Base-by-base conservation (phyloP, 2,329 filamentous ascomycete species). In the Alternaria novae-zelandiae region DNA sequence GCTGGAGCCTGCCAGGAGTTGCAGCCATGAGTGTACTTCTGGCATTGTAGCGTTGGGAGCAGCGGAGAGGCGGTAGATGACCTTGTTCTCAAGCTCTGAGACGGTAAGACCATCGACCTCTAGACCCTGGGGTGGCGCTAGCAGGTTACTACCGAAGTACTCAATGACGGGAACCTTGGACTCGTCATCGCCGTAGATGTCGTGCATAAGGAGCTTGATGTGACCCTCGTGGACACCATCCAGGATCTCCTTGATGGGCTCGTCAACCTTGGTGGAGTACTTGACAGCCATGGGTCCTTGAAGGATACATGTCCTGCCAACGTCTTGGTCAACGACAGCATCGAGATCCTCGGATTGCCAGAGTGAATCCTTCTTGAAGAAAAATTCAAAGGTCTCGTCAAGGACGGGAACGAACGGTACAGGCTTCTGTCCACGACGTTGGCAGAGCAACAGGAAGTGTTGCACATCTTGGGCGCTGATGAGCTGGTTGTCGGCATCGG, bases 301-400 rank as follows among this genome's bases (percentile, higher is more conserved):
- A 41, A 99, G 85, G 78, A 99, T 97, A 84, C 94, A 97, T 47
- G 94, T 97, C 78, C 96, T 89, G 68, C 93, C 94, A 63, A 99
- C 96, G 78, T 99, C 96, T 82, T 98, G 96, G 71, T 87, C 95
- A 65, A 97, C 94, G 61, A 99, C 94, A 57, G 96, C 96, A 75
- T 96, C 95, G 11, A 99, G 86, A 76, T 99, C 96, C 82, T 99
- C 96, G 1, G 96, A 98, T 83, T 99, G 96, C 96, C 96, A 99
- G 8, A 99, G 87, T 2, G 96, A 99, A 81, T 99, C 96, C 85
- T 99, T 99, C 89, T 99, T 99, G 90, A 99, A 99, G 85, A 93
- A 99, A 83, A 96, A 97, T 79, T 99, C 96, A 71, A 99, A 99
- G 79, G 95, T 97, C 67, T 97, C 94, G 74, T 99, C 96, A 21